Evolutionary conservation across 1,139 yeast genomes (phyloP).

Genomic region (Wickerhamomyces sp.): DNA sequence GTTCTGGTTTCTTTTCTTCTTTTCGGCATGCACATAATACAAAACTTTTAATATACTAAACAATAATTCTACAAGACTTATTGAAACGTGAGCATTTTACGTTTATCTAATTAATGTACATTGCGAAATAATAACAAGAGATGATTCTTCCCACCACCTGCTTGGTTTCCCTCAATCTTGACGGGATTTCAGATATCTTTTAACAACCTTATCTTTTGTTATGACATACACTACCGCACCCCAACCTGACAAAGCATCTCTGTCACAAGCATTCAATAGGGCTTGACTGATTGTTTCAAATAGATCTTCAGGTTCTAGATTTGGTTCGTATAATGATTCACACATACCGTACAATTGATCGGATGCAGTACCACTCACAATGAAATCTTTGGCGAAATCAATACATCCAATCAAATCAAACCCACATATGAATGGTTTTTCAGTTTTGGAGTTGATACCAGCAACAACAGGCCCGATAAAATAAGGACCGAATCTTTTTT

Average conservation of each 20-base stretch:
- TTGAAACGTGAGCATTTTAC: not conserved
- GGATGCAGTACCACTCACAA: slow-evolving; percentile 94
- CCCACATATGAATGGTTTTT: slow-evolving; percentile 88
- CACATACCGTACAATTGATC: slow-evolving; percentile 99
- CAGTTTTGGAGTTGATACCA: slow-evolving; percentile 78
- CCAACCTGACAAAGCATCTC: slow-evolving; percentile 98
- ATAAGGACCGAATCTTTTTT: slow-evolving; percentile 93
- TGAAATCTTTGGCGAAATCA: slow-evolving; percentile 91
- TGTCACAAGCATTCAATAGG: slow-evolving; percentile 87
- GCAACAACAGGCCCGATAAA: slow-evolving; percentile 97
- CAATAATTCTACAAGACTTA: not conserved
- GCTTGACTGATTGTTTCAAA: slow-evolving; percentile 97
- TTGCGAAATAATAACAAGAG: not conserved
- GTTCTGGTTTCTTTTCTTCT: not conserved
- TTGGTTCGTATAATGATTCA: slow-evolving; percentile 92
- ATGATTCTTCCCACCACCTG: not conserved
- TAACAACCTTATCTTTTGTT: slow-evolving; percentile 87
- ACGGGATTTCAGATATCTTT: slow-evolving; percentile 85
- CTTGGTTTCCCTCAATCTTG: slow-evolving; percentile 54
- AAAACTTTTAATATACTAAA: not conserved
- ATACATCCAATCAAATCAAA: slow-evolving; percentile 96
- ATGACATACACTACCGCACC: slow-evolving; percentile 94
- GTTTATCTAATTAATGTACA: not conserved
- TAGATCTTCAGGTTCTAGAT: slow-evolving; percentile 89
- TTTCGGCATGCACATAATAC: not conserved